Conservation (phyloP, 352 stramenopile species). For the Globisporangium nagaii region DNA sequence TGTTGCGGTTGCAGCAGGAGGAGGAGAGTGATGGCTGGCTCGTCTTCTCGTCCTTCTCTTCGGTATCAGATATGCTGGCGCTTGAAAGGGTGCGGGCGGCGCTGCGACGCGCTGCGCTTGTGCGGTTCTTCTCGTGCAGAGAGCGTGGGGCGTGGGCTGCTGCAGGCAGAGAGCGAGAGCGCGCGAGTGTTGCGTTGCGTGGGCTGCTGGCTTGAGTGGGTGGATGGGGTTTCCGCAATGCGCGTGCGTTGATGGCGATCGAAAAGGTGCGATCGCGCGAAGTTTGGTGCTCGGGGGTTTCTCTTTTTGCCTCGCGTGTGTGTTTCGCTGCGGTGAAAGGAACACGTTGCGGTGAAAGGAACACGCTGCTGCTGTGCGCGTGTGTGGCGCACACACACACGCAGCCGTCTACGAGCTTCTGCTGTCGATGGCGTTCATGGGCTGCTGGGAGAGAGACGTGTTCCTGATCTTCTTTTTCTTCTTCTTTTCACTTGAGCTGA, state of each 20-base stretch:
- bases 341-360: too few species aligned
- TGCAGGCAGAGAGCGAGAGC: neutral
- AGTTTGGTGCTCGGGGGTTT: constrained; percentile 3
- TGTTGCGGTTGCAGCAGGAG: too few species aligned
- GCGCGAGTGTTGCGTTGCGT: neutral
- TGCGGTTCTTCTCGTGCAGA: too few species aligned
- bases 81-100: neutral
- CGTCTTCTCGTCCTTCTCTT: neutral
- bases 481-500: neutral
- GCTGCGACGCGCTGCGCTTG: neutral
- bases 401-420: neutral
- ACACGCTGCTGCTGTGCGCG: neutral
- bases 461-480: neutral
- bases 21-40: neutral
- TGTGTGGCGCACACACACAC: too few species aligned
- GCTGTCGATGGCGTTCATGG: neutral
- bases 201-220: neutral
- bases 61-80: neutral
- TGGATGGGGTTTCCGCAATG: constrained; percentile 7
- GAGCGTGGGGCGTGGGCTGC: too few species aligned
- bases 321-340: neutral
- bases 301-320: neutral
- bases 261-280: neutral
- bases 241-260: neutral
- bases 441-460: neutral